A percentile compares a stretch with the other conserved stretches of the same genome.
Conservation (phyloP, 176 grass and related monocot genomes). For the Avena insularis region DNA sequence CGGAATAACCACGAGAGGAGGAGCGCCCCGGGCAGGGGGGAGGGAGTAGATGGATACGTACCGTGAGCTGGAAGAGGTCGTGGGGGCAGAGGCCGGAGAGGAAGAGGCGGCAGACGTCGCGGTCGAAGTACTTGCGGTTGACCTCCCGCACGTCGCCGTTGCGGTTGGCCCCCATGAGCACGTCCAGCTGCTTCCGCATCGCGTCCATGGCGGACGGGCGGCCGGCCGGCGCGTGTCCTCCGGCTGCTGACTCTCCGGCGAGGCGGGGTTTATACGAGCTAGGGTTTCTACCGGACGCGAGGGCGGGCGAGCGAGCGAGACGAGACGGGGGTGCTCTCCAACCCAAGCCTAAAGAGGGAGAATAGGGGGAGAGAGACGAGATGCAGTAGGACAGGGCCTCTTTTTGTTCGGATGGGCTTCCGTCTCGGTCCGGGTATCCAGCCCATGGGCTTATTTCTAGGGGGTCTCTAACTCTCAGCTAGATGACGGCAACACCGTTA, state of each 20-base stretch:
- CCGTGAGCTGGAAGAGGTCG: slow-evolving; percentile 98
- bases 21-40: not conserved
- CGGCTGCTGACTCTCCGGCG: not conserved
- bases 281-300: slow-evolving; percentile 47
- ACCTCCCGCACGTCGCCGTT: slow-evolving; percentile 94
- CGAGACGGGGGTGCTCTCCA: not conserved
- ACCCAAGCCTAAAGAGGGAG: not conserved
- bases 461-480: no score
- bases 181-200: slow-evolving; percentile 92
- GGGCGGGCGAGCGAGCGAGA: not conserved
- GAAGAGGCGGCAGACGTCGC: slow-evolving; percentile 95
- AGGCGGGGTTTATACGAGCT: slow-evolving; percentile 24
- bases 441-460: no score
- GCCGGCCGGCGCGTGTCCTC: not conserved
- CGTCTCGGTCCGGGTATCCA: no score
- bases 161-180: slow-evolving; percentile 96
- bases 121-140: slow-evolving; percentile 93
- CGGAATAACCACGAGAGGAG: not conserved
- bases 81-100: slow-evolving; percentile 92
- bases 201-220: slow-evolving; percentile 66
- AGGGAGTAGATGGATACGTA: not conserved
- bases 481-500: no score
- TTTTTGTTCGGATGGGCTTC: not conserved
- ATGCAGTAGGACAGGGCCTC: not conserved
- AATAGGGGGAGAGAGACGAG: not conserved